Base-by-base conservation (phyloP, 1,139 yeast genomes). In the Ogataea hybrid region DNA sequence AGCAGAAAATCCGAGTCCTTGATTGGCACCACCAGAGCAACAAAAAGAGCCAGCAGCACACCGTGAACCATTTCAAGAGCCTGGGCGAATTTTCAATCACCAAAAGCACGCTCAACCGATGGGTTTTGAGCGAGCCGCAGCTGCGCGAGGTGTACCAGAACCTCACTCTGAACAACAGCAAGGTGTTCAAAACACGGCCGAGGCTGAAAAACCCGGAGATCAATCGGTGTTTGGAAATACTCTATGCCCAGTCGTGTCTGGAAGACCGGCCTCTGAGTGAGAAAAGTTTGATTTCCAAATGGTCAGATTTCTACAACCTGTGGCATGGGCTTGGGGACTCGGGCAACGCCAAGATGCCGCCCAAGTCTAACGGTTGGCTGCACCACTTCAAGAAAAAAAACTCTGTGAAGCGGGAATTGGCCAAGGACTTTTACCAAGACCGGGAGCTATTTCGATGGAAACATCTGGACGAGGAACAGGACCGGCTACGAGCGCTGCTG, bases 321-420 rank as follows among this genome's bases (percentile, higher is more conserved):
- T 57, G 49, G 41, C 50, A 57, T 40, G 38, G 43, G 14, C 17
- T 37, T 3, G 20, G 42, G 2, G 36, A 34, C 20, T 37, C 39
- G 5, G 41, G 32, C 4, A 27, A 41, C 6, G 43, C 40, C 2
- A 42, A 37, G 12, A 25, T 47, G 9, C 46, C 47, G 3, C 45
- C 52, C 2, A 62, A 62, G 41, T 61, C 67, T 2, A 63, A 63
- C 44, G 70, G 70, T 0, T 66, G 70, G 70, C 39, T 64, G 4
- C 61, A 63, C 32, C 63, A 63, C 47, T 66, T 67, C 53, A 65
- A 63, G 40, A 54, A 53, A 36, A 53, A 59, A 31, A 55, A 61
- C 43, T 36, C 52, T 9, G 29, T 48, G 2, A 56, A 59, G 36
- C 48, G 53, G 33, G 54, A 56, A 3, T 41, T 57, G 14, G 61